phyloP scores from a whole-genome alignment of 2,329 filamentous ascomycete genomes.

The Fusarium decemcellulare region DNA sequence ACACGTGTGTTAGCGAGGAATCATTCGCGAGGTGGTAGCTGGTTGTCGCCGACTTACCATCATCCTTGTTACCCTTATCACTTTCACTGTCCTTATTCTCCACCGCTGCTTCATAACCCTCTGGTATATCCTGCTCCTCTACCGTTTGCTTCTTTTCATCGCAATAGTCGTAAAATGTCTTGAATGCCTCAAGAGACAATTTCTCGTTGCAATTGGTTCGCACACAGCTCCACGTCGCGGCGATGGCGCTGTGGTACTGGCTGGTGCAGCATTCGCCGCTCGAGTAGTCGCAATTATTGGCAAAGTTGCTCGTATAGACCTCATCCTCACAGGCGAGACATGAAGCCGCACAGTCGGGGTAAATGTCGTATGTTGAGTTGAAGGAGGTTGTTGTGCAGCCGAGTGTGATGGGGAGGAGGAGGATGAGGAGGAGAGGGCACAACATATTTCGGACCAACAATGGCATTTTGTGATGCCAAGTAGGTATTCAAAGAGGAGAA shows the following conservation, averaged over 20 bases:
- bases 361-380: conserved; percentile 3
- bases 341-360: conserved; percentile 8
- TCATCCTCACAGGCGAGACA: conserved; percentile 9
- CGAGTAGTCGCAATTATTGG: conserved; percentile 22
- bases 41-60: not conserved
- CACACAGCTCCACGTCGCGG: conserved; percentile 17
- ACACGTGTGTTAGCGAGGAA: too few species aligned
- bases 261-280: conserved; percentile 17
- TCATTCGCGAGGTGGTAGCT: too few species aligned
- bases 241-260: conserved; percentile 8
- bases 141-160: not conserved
- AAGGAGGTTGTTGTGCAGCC: conserved; percentile 14
- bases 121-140: not conserved
- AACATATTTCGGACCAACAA: not conserved
- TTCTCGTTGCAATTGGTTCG: not conserved
- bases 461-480: not conserved
- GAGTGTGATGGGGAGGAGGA: not conserved
- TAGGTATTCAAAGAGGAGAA: not conserved
- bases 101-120: not conserved
- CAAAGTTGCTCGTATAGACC: conserved; percentile 18
- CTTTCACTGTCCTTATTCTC: not conserved
- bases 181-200: conserved; percentile 5
- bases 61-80: not conserved
- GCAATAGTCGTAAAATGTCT: conserved; percentile 8
- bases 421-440: not conserved